Evolutionary conservation across 1,284 basidiomycete genomes (phyloP).

Genomic region (Boletus coffeatus): DNA sequence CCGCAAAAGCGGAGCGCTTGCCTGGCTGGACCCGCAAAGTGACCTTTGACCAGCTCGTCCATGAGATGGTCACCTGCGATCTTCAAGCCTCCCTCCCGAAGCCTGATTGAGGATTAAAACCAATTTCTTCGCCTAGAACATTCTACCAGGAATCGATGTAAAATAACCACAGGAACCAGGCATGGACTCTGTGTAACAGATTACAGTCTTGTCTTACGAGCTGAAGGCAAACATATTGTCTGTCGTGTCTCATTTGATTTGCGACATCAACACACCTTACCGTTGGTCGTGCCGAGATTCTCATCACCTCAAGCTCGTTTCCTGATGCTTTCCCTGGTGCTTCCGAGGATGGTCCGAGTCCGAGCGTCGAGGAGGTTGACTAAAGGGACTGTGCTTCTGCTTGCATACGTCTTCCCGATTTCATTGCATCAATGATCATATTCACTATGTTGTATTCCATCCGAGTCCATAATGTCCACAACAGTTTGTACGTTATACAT

Average conservation of each 20-base stretch:
- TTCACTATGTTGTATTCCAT: slow-evolving; percentile 29
- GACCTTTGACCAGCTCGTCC: slow-evolving; percentile 74
- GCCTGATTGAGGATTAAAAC: slow-evolving; percentile 78
- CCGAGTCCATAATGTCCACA: slow-evolving; percentile 21
- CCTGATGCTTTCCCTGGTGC: too few relatives aligned
- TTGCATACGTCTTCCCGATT: slow-evolving; percentile 20
- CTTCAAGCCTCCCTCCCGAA: slow-evolving; percentile 62
- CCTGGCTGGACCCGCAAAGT: slow-evolving; percentile 86
- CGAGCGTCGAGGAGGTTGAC: slow-evolving; percentile 78
- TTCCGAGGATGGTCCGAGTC: slow-evolving; percentile 72
- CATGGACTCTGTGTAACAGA: neutral
- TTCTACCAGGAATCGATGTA: neutral
- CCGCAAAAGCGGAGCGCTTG: slow-evolving; percentile 76
- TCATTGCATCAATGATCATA: slow-evolving; percentile 21
- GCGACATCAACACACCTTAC: neutral
- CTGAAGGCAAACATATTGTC: neutral
- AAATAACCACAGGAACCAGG: neutral
- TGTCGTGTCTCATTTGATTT: neutral
- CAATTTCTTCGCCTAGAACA: slow-evolving; percentile 26
- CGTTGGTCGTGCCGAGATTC: neutral
- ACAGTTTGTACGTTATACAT: slow-evolving; percentile 30
- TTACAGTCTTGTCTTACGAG: slow-evolving; percentile 6
- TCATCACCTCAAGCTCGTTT: neutral
- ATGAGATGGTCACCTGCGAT: slow-evolving; percentile 85
- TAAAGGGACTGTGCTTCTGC: slow-evolving; percentile 33